These are phyloP conservation scores for Xylariales sp. DNA, from an alignment of 2,329 filamentous ascomycete genomes.

Conservation along the genomic window DNA sequence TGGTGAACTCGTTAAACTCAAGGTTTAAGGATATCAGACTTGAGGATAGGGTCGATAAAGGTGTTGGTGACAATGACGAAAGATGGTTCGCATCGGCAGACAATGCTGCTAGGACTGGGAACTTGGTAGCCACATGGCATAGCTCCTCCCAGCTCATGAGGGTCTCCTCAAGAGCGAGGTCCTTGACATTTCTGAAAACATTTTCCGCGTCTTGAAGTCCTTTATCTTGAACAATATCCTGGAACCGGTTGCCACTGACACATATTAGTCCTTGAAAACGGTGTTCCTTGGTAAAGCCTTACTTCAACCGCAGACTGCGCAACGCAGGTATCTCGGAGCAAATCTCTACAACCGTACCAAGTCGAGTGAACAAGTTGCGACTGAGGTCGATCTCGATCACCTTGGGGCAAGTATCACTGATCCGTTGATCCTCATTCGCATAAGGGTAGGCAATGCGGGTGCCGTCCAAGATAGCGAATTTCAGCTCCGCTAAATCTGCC, in stretches of 20 bases:
- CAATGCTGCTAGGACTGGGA: conserved; percentile 46
- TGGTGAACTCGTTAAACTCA: conserved; percentile 66
- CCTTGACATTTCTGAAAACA: conserved; percentile 47
- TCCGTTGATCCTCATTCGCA: conserved; percentile 30
- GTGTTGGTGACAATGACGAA: conserved; percentile 39
- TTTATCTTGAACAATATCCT: conserved; percentile 38
- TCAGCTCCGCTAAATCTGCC: conserved; percentile 71
- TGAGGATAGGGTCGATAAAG: conserved; percentile 36
- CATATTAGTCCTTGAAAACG: background rate
- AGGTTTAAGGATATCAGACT: conserved; percentile 62
- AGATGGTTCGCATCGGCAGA: conserved; percentile 56
- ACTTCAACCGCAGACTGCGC: conserved; percentile 67
- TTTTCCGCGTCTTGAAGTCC: conserved; percentile 27
- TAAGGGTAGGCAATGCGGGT: conserved; percentile 50
- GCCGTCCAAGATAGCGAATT: conserved; percentile 77
- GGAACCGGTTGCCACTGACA: conserved; percentile 69
- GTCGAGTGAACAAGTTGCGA: conserved; percentile 70
- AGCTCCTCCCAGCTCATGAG: conserved; percentile 64
- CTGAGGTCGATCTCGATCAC: conserved; percentile 80
- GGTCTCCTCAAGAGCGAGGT: conserved; percentile 64
- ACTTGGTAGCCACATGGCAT: conserved; percentile 47
- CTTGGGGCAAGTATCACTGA: conserved; percentile 53
- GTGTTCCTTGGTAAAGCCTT: conserved; percentile 25
- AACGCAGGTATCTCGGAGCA: conserved; percentile 66
- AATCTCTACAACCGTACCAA: conserved; percentile 64